Conservation (phyloP, 1,284 basidiomycete species). For the Mycocalia duriaeana region DNA sequence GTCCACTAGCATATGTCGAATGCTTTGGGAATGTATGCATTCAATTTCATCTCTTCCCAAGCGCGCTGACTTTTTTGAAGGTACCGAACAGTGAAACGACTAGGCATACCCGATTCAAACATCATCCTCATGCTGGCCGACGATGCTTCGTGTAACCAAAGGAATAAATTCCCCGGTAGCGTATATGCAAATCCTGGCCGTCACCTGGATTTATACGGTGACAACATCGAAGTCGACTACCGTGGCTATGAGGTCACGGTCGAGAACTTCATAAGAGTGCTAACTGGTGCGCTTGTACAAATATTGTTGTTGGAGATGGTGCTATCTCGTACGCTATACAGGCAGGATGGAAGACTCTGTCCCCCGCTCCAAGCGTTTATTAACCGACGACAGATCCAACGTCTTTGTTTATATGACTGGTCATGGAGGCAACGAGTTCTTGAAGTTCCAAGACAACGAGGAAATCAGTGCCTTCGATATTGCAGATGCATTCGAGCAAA, state of each 20-base stretch:
- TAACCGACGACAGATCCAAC: conserved; percentile 90
- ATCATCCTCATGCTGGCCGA: conserved; percentile 99
- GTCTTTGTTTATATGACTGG: conserved; percentile 98
- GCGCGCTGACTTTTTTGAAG: conserved; percentile 30
- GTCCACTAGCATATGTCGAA: conserved; percentile 88
- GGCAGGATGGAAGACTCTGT: conserved; percentile 73
- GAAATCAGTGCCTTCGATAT: conserved; percentile 95
- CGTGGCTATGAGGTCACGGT: conserved; percentile 97
- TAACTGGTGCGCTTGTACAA: conserved; percentile 74
- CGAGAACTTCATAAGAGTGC: conserved; percentile 87
- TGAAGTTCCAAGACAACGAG: conserved; percentile 99
- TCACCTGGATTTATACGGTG: conserved; percentile 88
- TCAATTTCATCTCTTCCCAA: conserved; percentile 14
- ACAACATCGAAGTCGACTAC: conserved; percentile 97
- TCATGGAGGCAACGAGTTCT: conserved; percentile 95
- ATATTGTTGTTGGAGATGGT: no score
- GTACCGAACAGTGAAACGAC: conserved; percentile 96
- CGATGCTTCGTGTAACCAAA: conserved; percentile 90
- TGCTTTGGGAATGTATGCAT: conserved; percentile 82
- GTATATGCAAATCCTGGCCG: conserved; percentile 84
- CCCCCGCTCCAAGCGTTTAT: conserved; percentile 86
- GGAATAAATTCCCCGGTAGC: conserved; percentile 89
- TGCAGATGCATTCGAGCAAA: conserved; percentile 95
- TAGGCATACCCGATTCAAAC: conserved; percentile 96
- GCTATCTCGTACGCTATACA: conserved; percentile 23